These are phyloP conservation scores for Trypanosoma conorhini DNA, from an alignment of 208 protist genomes.

Conservation along the genomic window DNA sequence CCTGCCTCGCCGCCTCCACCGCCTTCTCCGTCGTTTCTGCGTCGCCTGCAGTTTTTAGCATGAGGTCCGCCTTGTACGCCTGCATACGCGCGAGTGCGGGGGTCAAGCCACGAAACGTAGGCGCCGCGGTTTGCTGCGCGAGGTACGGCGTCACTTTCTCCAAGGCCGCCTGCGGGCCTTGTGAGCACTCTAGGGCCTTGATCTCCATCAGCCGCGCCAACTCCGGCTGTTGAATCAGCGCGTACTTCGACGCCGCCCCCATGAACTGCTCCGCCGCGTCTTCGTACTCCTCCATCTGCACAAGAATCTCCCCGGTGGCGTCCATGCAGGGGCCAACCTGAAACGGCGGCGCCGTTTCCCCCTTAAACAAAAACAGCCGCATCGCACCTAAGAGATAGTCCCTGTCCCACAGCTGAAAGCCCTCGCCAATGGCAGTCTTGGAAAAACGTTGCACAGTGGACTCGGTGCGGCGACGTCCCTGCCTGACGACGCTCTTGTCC, in stretches of 20 bases:
- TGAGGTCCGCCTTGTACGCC: conserved; percentile 73
- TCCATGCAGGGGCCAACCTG: conserved; percentile 84
- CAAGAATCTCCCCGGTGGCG: conserved; percentile 73
- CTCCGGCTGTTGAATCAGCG: conserved; percentile 75
- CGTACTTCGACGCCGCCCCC: conserved; percentile 80
- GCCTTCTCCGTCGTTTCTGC: conserved; percentile 30
- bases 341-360: conserved; percentile 84
- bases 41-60: conserved; percentile 43
- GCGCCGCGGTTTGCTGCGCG: conserved; percentile 33
- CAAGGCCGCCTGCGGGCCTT: conserved; percentile 58
- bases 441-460: conserved; percentile 87
- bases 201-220: conserved; percentile 80
- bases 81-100: conserved; percentile 61
- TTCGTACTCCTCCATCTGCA: conserved; percentile 78
- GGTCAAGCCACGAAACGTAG: conserved; percentile 13
- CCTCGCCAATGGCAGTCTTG: conserved; percentile 86
- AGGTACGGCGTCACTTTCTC: conserved; percentile 59
- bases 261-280: conserved; percentile 81
- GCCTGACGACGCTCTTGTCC: conserved; percentile 46
- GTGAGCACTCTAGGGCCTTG: conserved; percentile 54
- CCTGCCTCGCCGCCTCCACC: conserved; percentile 43
- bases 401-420: conserved; percentile 88
- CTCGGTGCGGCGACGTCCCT: conserved; percentile 78
- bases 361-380: conserved; percentile 89
- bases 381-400: conserved; percentile 88